Evolutionary conservation across 805 yeast genomes (phyloP).

Genomic region (Cyberlindnera lachancei): DNA sequence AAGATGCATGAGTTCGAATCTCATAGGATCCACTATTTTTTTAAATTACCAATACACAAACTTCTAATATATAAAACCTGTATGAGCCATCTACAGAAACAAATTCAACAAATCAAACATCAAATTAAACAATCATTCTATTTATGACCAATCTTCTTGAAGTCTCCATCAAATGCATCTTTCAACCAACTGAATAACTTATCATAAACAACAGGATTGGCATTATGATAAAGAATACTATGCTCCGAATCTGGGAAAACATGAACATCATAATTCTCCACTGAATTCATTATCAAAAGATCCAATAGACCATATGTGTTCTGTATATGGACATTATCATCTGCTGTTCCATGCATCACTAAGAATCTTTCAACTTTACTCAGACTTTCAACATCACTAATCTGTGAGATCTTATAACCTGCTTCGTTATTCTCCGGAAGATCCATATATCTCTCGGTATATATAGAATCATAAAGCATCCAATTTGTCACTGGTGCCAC

Average conservation of each 20-base stretch:
- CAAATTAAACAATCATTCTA: too few species aligned
- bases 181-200: constrained; percentile 57
- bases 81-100: too few species aligned
- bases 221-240: constrained; percentile 64
- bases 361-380: constrained; percentile 58
- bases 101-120: too few species aligned
- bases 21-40: constrained; percentile 17
- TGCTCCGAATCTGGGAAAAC: constrained; percentile 83
- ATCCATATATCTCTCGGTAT: constrained; percentile 93
- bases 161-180: constrained; percentile 51
- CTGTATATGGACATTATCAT: constrained; percentile 95
- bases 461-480: constrained; percentile 85
- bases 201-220: constrained; percentile 59
- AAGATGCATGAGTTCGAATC: constrained; percentile 19
- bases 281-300: constrained; percentile 53
- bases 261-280: constrained; percentile 76
- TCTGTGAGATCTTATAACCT: constrained; percentile 57
- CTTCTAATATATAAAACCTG: too few species aligned
- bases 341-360: constrained; percentile 95
- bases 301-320: constrained; percentile 77
- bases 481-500: constrained; percentile 98
- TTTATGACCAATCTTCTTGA: constrained; percentile 21
- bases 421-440: constrained; percentile 59
- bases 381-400: constrained; percentile 49
- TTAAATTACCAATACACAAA: too few species aligned